These are phyloP conservation scores for Graphilbum ipis-grandicollis DNA, from an alignment of 2,329 filamentous ascomycete species.

Conservation along the genomic window DNA sequence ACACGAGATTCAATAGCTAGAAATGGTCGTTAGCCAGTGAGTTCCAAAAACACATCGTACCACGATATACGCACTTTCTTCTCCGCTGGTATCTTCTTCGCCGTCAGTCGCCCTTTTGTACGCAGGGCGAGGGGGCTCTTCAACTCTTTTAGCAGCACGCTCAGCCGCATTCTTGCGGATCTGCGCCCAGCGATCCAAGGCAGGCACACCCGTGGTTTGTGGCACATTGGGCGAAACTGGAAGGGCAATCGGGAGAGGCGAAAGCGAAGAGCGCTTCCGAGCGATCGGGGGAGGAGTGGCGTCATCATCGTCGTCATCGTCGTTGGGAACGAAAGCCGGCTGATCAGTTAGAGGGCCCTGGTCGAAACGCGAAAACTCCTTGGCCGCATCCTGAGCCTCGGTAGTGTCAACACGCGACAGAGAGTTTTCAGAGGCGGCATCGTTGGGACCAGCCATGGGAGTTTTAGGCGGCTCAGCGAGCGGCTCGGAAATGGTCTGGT, in stretches of 20 bases:
- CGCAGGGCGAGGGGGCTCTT: conserved; percentile 43
- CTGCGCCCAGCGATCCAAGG: conserved; percentile 80
- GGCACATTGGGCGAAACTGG: conserved; percentile 13
- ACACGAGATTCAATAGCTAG: conserved; percentile 88
- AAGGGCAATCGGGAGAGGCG: conserved; percentile 4
- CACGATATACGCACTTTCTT: conserved; percentile 58
- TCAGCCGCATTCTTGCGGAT: conserved; percentile 90
- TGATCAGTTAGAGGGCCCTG: conserved; percentile 79
- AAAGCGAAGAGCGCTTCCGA: conserved; percentile 17
- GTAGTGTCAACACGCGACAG: conserved; percentile 42
- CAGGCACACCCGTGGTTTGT: conserved; percentile 15
- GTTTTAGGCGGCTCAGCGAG: conserved; percentile 1
- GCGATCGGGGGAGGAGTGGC: conserved; percentile 34
- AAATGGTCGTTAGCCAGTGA: conserved; percentile 13
- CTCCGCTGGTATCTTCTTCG: conserved; percentile 82
- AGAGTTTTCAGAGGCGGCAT: conserved; percentile 26
- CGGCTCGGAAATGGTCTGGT: conserved; percentile 1
- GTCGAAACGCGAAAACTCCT: conserved; percentile 55
- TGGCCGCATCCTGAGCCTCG: conserved; percentile 39
- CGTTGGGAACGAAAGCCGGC: conserved; percentile 57
- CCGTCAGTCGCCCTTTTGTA: conserved; percentile 41
- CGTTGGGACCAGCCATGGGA: conserved; percentile 17
- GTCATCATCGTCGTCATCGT: conserved; percentile 30
- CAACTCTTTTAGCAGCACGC: conserved; percentile 48
- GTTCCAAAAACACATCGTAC: neutral